Conservation (phyloP, 2,329 filamentous ascomycete genomes). For the Botrytis sinoallii region DNA sequence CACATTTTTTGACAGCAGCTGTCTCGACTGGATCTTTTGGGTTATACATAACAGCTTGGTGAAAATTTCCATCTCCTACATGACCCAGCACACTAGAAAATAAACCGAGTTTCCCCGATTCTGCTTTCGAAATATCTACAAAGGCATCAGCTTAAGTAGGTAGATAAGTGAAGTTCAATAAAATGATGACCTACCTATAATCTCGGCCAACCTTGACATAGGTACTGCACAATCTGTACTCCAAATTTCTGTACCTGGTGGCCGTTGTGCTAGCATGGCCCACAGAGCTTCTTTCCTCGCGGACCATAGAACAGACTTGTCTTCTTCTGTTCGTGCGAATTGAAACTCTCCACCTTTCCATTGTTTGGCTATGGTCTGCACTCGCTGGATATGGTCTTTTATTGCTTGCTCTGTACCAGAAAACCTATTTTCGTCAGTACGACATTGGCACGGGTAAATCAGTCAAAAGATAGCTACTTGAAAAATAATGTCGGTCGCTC, state of each 20-base stretch:
- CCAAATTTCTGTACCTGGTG: slow-evolving; percentile 62
- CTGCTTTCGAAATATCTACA: slow-evolving; percentile 70
- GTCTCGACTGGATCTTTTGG: slow-evolving; percentile 65
- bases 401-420: slow-evolving; percentile 73
- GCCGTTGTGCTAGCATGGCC: slow-evolving; percentile 70
- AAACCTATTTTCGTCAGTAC: slow-evolving; percentile 44
- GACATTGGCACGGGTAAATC: fast-evolving
- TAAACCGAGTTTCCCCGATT: slow-evolving; percentile 70
- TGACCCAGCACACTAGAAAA: slow-evolving; percentile 85
- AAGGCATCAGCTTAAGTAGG: background rate
- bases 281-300: slow-evolving; percentile 78
- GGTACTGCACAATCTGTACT: slow-evolving; percentile 82
- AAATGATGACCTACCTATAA: slow-evolving; percentile 48
- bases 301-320: slow-evolving; percentile 73
- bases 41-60: slow-evolving; percentile 86
- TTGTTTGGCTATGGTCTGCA: slow-evolving; percentile 61
- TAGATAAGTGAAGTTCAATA: background rate
- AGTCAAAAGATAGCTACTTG: slow-evolving; percentile 45
- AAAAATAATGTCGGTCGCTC: slow-evolving; percentile 76
- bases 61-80: slow-evolving; percentile 90
- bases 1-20: slow-evolving; percentile 70
- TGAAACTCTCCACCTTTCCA: slow-evolving; percentile 67
- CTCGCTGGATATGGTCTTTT: slow-evolving; percentile 67
- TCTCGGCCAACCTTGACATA: slow-evolving; percentile 68
- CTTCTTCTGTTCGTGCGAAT: slow-evolving; percentile 66